Evolutionary conservation across 2,329 filamentous ascomycete genomes (phyloP).

Genomic region (Botrytis medusae): DNA sequence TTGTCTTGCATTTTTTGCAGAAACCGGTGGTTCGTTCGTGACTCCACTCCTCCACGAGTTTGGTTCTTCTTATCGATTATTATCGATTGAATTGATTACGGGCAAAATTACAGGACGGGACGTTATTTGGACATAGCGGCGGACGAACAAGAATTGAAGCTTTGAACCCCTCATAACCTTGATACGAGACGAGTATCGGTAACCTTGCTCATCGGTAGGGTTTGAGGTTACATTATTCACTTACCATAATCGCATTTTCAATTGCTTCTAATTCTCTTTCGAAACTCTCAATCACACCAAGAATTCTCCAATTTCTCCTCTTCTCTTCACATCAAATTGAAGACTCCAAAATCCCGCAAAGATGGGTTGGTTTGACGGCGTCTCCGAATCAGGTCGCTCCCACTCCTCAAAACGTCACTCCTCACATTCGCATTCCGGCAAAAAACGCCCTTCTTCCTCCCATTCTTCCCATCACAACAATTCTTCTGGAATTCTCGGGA

Average conservation of each 20-base stretch:
- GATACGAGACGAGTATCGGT: slow-evolving; percentile 3
- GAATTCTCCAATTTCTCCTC: not conserved
- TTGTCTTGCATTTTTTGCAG: slow-evolving; percentile 19
- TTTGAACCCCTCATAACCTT: slow-evolving; percentile 7
- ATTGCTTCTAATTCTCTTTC: not conserved
- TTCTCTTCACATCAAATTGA: not conserved
- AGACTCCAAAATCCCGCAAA: not conserved
- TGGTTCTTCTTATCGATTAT: not conserved
- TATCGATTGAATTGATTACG: slow-evolving; percentile 5
- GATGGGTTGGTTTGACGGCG: slow-evolving; percentile 50
- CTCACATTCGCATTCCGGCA: slow-evolving; percentile 32
- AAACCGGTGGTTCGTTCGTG: not conserved
- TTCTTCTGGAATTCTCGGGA: slow-evolving; percentile 12
- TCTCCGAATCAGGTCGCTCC: slow-evolving; percentile 37
- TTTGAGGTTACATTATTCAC: slow-evolving; percentile 3
- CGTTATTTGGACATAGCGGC: slow-evolving; percentile 21
- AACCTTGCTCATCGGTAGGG: not conserved
- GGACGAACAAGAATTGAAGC: not conserved
- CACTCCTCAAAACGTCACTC: slow-evolving; percentile 32
- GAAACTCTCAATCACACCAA: not conserved
- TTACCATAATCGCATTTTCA: not conserved
- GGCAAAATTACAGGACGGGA: not conserved
- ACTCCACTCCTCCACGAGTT: slow-evolving; percentile 4
- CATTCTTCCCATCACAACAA: slow-evolving; percentile 20
- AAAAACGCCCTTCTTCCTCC: slow-evolving; percentile 30